These are phyloP conservation scores for Nakaseomyces glabratus DNA, from an alignment of 1,139 yeast genomes.

Conservation along the genomic window DNA sequence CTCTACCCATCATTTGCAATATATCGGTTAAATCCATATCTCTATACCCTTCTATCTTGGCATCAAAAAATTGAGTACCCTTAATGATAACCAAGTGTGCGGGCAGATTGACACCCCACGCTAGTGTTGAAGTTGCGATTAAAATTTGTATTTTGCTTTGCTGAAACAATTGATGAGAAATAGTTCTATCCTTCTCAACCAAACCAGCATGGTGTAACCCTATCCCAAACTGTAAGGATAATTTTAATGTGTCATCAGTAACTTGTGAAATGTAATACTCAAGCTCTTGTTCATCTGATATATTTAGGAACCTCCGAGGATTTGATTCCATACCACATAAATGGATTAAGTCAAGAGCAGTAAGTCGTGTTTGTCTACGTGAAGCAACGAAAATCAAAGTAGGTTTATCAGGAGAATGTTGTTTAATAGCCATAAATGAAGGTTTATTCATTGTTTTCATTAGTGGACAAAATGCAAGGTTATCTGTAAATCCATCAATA, in stretches of 20 bases:
- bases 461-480: slow-evolving; percentile 84
- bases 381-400: slow-evolving; percentile 94
- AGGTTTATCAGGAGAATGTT: slow-evolving; percentile 89
- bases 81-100: slow-evolving; percentile 52
- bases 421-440: slow-evolving; percentile 91
- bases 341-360: slow-evolving; percentile 88
- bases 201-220: slow-evolving; percentile 98
- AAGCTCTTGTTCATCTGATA: slow-evolving; percentile 64
- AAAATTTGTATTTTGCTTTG: slow-evolving; percentile 78
- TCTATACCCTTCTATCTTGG: slow-evolving; percentile 42
- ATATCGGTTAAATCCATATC: slow-evolving; percentile 70
- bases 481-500: slow-evolving; percentile 95
- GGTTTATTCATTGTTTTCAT: slow-evolving; percentile 99
- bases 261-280: slow-evolving; percentile 54
- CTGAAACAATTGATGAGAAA: slow-evolving; percentile 81
- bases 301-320: slow-evolving; percentile 76
- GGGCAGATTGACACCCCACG: slow-evolving; percentile 55
- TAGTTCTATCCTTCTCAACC: slow-evolving; percentile 79
- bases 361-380: slow-evolving; percentile 89
- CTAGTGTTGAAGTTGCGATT: slow-evolving; percentile 90
- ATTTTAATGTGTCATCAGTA: slow-evolving; percentile 77
- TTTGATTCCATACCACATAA: slow-evolving; percentile 91
- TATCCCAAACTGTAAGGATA: slow-evolving; percentile 88
- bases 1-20: slow-evolving; percentile 57
- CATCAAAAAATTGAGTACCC: slow-evolving; percentile 44